Base-by-base conservation (phyloP, 1,284 basidiomycete genomes). In the Wallemia mellicola region DNA sequence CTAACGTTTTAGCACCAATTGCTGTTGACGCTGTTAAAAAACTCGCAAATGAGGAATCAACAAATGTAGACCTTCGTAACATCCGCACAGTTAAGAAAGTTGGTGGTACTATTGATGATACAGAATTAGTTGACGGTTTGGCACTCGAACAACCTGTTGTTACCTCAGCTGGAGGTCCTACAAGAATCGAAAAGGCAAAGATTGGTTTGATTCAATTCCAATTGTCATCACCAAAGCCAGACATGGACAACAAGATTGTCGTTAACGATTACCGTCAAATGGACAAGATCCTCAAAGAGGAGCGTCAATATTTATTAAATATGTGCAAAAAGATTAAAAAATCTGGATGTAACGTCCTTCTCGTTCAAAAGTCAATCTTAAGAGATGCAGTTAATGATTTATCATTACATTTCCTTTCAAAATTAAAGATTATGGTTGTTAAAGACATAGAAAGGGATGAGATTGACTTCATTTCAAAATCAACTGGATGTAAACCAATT, bases 241-340 rank as follows among this genome's bases (percentile, higher is more conserved):
- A 98, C 68, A 98, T 99, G 94, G 94, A 99, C 73, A 98, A 98
- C 75, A 95, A 94, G 32, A 91, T 99, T 57, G 84, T 98, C 55
- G 95, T 98, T 66, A 98, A 95, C 67, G 92, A 98, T 73, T 99
- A 99, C 75, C 82, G 94, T 33, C 94, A 98, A 72, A 98, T 99
- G 92, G 94, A 98, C 77, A 96, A 95, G 72, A 92, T 98, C 63
- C 82, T 99, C 71, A 98, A 99, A 72, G 94, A 99, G 72, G 92
- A 92, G 65, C 83, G 92, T 57, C 87, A 94, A 72, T 98, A 99
- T 71, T 78, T 99, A 63, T 80, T 98, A 67, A 96, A 94, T 72
- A 80, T 98, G 63, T 94, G 88, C 80, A 98, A 98, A 73, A 91
- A 88, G 73, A 98, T 99, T 74, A 98, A 96, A 72, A 96, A 96